phyloP scores from a whole-genome alignment of 805 yeast genomes.

The Saccharomyces kudriavzevii region DNA sequence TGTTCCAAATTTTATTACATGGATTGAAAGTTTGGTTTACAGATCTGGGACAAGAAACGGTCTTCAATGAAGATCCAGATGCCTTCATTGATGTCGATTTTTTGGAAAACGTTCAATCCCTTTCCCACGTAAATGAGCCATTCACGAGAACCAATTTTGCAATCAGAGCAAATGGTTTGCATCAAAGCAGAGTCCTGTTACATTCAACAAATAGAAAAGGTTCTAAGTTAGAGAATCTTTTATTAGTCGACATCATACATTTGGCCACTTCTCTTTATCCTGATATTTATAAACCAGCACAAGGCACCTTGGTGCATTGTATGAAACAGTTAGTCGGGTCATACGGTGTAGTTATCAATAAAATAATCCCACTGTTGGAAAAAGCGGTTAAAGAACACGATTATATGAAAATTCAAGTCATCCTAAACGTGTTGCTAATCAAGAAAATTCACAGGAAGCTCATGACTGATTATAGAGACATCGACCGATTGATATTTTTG shows the following conservation, averaged over 20 bases:
- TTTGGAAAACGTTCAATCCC: slow-evolving; percentile 50
- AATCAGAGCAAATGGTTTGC: slow-evolving; percentile 63
- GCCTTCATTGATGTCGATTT: slow-evolving; percentile 47
- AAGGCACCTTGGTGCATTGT: slow-evolving; percentile 54
- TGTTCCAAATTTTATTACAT: slow-evolving; percentile 53
- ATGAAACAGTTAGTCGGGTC: slow-evolving; percentile 65
- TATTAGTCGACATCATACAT: slow-evolving; percentile 58
- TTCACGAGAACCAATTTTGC: slow-evolving; percentile 75
- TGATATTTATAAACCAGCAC: slow-evolving; percentile 63
- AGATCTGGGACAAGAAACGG: slow-evolving; percentile 68
- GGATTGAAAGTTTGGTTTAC: slow-evolving; percentile 69
- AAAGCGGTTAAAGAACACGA: slow-evolving; percentile 43
- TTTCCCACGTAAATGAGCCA: slow-evolving; percentile 57
- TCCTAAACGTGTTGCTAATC: slow-evolving; percentile 48
- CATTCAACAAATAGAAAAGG: slow-evolving; percentile 69
- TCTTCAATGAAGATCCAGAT: slow-evolving; percentile 48
- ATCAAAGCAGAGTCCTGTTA: slow-evolving; percentile 61
- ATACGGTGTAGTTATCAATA: slow-evolving; percentile 43
- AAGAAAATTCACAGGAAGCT: slow-evolving; percentile 52
- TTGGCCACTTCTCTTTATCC: slow-evolving; percentile 64
- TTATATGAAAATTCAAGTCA: slow-evolving; percentile 52
- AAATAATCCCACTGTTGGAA: slow-evolving; percentile 37
- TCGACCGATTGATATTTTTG: slow-evolving; percentile 40
- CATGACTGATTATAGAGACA: slow-evolving; percentile 47
- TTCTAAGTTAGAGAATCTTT: slow-evolving; percentile 50